These are phyloP conservation scores for Ceratocystis eucalypticola DNA, from an alignment of 2,329 filamentous ascomycete species.

Conservation along the genomic window DNA sequence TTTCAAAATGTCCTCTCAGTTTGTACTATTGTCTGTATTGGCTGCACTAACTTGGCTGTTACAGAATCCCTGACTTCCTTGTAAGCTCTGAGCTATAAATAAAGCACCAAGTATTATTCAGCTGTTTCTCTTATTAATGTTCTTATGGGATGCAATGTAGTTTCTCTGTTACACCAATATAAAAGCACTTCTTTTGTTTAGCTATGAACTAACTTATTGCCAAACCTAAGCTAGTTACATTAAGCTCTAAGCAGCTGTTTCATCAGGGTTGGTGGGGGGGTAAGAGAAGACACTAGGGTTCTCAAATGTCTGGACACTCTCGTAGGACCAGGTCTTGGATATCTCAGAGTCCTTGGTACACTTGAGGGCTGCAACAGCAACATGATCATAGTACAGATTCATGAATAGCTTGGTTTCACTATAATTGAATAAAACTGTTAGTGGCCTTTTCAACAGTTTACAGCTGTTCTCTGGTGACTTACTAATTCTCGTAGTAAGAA, in stretches of 20 bases:
- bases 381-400: conserved; percentile 7
- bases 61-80: too few species aligned
- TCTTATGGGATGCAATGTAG: too few species aligned
- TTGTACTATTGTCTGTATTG: background rate
- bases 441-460: background rate
- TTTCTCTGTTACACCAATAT: background rate
- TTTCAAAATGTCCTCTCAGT: too few species aligned
- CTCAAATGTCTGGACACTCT: background rate
- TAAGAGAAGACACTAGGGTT: conserved; percentile 2
- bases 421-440: background rate
- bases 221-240: background rate
- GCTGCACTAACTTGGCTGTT: too few species aligned
- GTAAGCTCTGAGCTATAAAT: too few species aligned
- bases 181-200: background rate
- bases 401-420: background rate
- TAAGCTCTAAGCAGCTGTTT: background rate
- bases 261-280: background rate
- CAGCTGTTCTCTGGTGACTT: background rate
- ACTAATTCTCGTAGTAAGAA: conserved; percentile 5
- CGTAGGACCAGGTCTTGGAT: conserved; percentile 2
- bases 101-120: too few species aligned
- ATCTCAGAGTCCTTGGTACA: background rate
- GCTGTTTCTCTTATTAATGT: too few species aligned
- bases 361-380: background rate
- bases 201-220: background rate